Conservation (phyloP, 2,329 filamentous ascomycete species). For the Alternaria ventricosa region DNA sequence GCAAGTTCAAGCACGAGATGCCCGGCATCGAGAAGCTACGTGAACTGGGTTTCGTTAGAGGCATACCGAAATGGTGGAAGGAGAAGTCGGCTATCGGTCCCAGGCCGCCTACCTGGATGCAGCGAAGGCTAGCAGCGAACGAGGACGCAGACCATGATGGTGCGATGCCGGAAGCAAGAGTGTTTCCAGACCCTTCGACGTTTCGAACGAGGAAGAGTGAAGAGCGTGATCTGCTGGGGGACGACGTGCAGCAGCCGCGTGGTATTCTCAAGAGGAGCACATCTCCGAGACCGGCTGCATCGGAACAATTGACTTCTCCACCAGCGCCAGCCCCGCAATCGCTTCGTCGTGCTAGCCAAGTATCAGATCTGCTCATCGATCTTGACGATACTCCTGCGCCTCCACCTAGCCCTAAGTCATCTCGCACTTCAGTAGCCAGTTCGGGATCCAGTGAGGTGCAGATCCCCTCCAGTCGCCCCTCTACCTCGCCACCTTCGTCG, state of each 20-base stretch:
- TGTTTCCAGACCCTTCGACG: constrained; percentile 14
- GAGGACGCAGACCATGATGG: neutral
- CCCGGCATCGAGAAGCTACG: constrained; percentile 73
- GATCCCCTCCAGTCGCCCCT: neutral
- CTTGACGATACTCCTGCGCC: constrained; percentile 8
- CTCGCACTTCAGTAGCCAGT: neutral
- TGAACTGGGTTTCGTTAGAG: constrained; percentile 67
- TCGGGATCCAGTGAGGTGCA: neutral
- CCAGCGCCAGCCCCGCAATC: neutral
- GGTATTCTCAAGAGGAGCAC: neutral
- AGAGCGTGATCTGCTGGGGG: neutral
- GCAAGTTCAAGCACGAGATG: constrained; percentile 91
- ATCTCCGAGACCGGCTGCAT: neutral
- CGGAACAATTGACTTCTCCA: neutral
- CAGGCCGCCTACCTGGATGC: constrained; percentile 32
- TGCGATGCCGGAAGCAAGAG: neutral
- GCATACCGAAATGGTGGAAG: constrained; percentile 63
- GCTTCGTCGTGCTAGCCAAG: neutral
- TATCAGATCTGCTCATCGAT: constrained; percentile 15
- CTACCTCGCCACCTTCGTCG: neutral
- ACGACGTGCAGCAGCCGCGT: neutral
- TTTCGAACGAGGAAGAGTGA: neutral
- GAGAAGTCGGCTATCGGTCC: constrained; percentile 51
- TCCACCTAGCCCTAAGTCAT: constrained; percentile 4
- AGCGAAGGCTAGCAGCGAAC: constrained; percentile 21